Evolutionary conservation across 2,329 filamentous ascomycete species (phyloP).

Genomic region (Amesomyces nigricolor): DNA sequence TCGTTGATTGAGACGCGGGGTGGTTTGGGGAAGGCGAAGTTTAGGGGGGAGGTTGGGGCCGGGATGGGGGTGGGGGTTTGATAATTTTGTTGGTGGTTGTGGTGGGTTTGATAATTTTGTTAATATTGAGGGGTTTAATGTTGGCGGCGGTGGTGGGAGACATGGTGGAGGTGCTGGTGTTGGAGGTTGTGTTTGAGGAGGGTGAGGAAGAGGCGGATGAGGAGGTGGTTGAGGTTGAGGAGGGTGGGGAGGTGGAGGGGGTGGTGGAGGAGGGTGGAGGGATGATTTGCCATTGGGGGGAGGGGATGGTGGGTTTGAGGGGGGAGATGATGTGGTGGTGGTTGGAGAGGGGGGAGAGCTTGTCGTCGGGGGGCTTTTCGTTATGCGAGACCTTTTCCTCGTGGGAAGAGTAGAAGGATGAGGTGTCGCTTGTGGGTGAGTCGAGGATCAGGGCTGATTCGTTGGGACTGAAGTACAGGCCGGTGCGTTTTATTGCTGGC

Average conservation of each 20-base stretch:
- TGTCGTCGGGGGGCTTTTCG: too few species aligned
- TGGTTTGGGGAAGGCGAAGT: conserved; percentile 14
- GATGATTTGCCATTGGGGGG: conserved; percentile 46
- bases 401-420: conserved; percentile 14
- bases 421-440: conserved; percentile 22
- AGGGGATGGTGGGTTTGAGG: conserved; percentile 34
- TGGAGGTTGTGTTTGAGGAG: too few species aligned
- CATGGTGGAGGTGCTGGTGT: neutral
- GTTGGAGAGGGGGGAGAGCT: conserved; percentile 8
- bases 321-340: conserved; percentile 29
- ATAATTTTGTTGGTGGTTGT: conserved; percentile 5
- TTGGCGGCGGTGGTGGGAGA: conserved; percentile 21
- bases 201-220: too few species aligned
- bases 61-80: neutral
- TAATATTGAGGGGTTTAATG: too few species aligned
- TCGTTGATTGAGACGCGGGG: conserved; percentile 34
- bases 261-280: conserved; percentile 33
- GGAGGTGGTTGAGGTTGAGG: conserved; percentile 15
- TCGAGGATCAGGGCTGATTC: conserved; percentile 26
- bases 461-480: conserved; percentile 23
- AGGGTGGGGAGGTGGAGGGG: conserved; percentile 8
- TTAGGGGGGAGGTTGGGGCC: conserved; percentile 8
- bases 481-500: conserved; percentile 2
- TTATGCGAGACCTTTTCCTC: conserved; percentile 16
- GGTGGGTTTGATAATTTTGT: neutral